phyloP scores from a whole-genome alignment of 768 basidiomycete genomes.

The Sarcodon sp. region DNA sequence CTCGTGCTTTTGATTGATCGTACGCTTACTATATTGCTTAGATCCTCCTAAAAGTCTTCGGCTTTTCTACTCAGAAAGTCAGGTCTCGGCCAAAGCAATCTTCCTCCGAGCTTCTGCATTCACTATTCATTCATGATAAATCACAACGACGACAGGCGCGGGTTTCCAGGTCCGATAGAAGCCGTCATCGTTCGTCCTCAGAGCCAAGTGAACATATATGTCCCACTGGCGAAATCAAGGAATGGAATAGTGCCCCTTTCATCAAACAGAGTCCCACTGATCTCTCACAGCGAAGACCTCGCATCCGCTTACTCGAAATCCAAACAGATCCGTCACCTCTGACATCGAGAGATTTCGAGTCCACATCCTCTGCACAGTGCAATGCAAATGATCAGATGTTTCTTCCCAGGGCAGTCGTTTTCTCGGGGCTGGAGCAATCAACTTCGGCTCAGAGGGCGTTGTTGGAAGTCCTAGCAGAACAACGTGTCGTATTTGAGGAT shows the following conservation, averaged over 20 bases:
- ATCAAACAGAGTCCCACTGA: neutral
- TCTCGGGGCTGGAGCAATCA: constrained; percentile 61
- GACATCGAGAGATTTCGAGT: neutral
- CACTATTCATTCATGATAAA: constrained; percentile 21
- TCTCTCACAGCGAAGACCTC: neutral
- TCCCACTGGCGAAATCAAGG: constrained; percentile 8
- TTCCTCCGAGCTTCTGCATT: constrained; percentile 19
- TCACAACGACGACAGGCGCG: constrained; percentile 6
- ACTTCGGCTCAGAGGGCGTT: constrained; percentile 45
- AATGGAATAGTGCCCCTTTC: neutral
- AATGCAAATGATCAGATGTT: constrained; percentile 12
- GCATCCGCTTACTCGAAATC: neutral
- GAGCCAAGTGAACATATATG: constrained; percentile 9
- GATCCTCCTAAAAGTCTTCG: constrained; percentile 50
- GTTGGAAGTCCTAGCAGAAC: constrained; percentile 35
- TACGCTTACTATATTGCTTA: constrained; percentile 12
- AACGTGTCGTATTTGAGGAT: constrained; percentile 33
- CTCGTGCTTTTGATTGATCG: neutral
- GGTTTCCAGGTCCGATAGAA: constrained; percentile 8
- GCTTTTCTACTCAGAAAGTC: constrained; percentile 41
- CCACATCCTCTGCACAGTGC: constrained; percentile 4
- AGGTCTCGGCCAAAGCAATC: constrained; percentile 25
- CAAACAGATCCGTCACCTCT: neutral
- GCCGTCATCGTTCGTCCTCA: constrained; percentile 8
- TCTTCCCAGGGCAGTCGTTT: constrained; percentile 47